Base-by-base conservation (phyloP, 1,284 basidiomycete genomes). In the Melampsora medusae region DNA sequence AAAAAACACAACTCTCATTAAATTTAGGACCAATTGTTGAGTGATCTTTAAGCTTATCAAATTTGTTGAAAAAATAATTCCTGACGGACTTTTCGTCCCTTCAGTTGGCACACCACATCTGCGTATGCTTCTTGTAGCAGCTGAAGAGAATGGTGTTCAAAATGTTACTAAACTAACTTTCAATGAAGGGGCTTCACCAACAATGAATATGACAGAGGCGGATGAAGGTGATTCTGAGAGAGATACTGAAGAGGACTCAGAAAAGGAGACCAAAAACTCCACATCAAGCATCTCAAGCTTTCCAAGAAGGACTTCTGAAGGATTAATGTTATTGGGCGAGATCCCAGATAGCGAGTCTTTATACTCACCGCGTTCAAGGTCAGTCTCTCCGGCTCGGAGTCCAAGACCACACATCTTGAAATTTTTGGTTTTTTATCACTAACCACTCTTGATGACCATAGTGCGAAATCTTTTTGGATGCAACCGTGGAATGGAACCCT, bases 401-500 rank as follows among this genome's bases (percentile, higher is more conserved):
- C 16, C 19, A 19, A 22, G 28, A 56, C 22, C 53, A 22, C 28
- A 6, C 12, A n/a, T 28, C 16, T 22, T 22, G 12, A 17, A 59
- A 0, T 38, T 46, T 60, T 28, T 42, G 16, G 14, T 28, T 48
- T 46, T 66, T 19, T 33, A 4, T 14, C 31, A 38, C 17, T 46
- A 50, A 25, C 1, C 17, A 1, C 9, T 22, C 53, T 22, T 35
- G 35, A 38, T 67, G 25, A 17, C 7, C 7, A 60, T 49, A 67
- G 72, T 53, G 17, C 28, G 16, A 35, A 33, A 33, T 33, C 38
- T 14, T 46, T 53, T 17, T 35, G 53, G 12, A 48, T 67, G 25
- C 50, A 53, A 31, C 19, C 19, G 42, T 74, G 72, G 72, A 74
- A 74, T 33, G 72, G 62, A 1, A 74, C 64, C 38, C n/a, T 74